Evolutionary conservation across 345 rosid species (phyloP).

Genomic region (Heritiera littoralis): DNA sequence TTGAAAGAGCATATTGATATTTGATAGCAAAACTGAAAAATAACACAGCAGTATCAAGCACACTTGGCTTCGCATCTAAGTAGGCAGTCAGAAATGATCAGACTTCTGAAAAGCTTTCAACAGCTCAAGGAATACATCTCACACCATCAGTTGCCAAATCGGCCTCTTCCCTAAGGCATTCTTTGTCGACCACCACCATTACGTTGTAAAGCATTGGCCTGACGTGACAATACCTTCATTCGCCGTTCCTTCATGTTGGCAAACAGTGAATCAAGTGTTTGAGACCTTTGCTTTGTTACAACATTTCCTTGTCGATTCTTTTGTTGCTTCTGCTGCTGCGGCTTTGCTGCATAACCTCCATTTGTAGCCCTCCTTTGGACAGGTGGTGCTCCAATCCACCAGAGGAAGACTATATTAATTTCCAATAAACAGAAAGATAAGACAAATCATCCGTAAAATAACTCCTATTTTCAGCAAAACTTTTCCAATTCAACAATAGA

Average conservation of each 20-base stretch:
- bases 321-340: conserved; percentile 34
- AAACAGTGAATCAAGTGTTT: conserved; percentile 78
- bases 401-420: conserved; percentile 25
- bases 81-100: neutral
- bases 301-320: conserved; percentile 36
- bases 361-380: no score
- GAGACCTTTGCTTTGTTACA: conserved; percentile 53
- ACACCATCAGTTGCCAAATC: conserved; percentile 41
- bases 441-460: conserved; percentile 32
- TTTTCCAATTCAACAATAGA: conserved; percentile 22
- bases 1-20: neutral
- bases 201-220: conserved; percentile 33
- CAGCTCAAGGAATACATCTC: neutral
- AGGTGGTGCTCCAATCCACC: no score
- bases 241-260: conserved; percentile 86
- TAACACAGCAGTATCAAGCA: neutral
- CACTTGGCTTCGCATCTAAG: neutral
- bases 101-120: neutral
- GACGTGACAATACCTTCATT: conserved; percentile 40
- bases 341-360: conserved; percentile 57
- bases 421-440: conserved; percentile 34
- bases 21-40: neutral
- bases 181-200: conserved; percentile 37
- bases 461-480: conserved; percentile 13
- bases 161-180: conserved; percentile 61